Conservation (phyloP, 2,329 filamentous ascomycete genomes). For the Aspergillus flavus region DNA sequence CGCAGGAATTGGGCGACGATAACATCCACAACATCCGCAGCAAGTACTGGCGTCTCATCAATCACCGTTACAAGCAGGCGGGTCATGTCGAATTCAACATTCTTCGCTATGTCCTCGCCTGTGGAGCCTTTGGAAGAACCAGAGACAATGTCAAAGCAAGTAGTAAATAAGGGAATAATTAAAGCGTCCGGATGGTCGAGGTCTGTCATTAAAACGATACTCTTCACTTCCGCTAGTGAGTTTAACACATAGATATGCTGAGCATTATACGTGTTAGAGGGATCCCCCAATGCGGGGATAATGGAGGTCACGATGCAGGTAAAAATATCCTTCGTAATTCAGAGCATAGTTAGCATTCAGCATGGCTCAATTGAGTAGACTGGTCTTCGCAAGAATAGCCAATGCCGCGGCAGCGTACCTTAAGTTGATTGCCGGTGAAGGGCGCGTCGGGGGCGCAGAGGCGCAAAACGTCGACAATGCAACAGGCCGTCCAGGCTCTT, state of each 20-base stretch:
- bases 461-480: slow-evolving; percentile 88
- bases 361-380: neutral
- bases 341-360: slow-evolving; percentile 17
- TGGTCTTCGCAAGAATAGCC: neutral
- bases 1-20: slow-evolving; percentile 95
- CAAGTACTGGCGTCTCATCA: slow-evolving; percentile 78
- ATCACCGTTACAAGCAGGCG: slow-evolving; percentile 81
- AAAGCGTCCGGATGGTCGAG: slow-evolving; percentile 79
- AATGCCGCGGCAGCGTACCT: slow-evolving; percentile 58
- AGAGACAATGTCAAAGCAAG: slow-evolving; percentile 89
- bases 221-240: slow-evolving; percentile 90
- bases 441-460: slow-evolving; percentile 94
- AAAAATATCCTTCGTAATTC: slow-evolving; percentile 76
- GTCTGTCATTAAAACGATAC: slow-evolving; percentile 87
- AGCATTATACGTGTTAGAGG: slow-evolving; percentile 84
- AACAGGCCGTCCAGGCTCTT: slow-evolving; percentile 83
- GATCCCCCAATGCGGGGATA: slow-evolving; percentile 81
- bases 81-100: slow-evolving; percentile 91
- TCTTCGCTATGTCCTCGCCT: slow-evolving; percentile 84
- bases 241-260: slow-evolving; percentile 91
- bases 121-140: slow-evolving; percentile 71
- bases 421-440: slow-evolving; percentile 85
- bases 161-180: slow-evolving; percentile 78
- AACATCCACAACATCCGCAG: slow-evolving; percentile 81
- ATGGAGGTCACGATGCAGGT: slow-evolving; percentile 81